phyloP scores from a whole-genome alignment of 768 basidiomycete genomes.

The Wakefieldia striispora region DNA sequence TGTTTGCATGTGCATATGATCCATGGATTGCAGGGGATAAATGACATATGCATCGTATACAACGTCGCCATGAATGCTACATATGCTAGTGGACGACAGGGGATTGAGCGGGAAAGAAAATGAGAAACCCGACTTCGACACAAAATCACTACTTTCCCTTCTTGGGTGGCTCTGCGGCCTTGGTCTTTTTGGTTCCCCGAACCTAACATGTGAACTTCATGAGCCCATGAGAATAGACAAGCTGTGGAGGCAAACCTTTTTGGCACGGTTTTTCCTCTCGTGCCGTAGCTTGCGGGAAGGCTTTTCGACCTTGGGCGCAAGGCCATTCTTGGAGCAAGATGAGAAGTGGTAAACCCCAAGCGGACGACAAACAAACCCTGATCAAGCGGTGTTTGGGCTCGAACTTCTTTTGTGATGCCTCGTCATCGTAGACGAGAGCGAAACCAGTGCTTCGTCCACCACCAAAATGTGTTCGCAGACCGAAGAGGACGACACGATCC shows the following conservation, averaged over 20 bases:
- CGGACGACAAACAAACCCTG: constrained; percentile 58
- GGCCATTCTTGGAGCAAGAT: constrained; percentile 50
- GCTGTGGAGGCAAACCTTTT: constrained; percentile 70
- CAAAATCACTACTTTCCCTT: constrained; percentile 74
- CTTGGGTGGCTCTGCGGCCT: constrained; percentile 89
- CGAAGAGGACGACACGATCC: constrained; percentile 88
- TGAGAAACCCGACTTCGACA: constrained; percentile 16
- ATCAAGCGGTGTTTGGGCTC: constrained; percentile 96
- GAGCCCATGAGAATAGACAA: constrained; percentile 5
- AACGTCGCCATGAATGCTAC: constrained; percentile 36
- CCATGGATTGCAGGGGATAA: constrained; percentile 21
- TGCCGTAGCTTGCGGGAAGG: constrained; percentile 97
- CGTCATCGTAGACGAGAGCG: constrained; percentile 95
- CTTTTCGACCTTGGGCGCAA: constrained; percentile 77
- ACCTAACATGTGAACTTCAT: constrained; percentile 48
- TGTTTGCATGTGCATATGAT: constrained; percentile 27
- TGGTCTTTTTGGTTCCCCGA: constrained; percentile 93
- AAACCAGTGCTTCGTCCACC: constrained; percentile 98
- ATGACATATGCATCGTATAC: constrained; percentile 44
- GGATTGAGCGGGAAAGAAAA: constrained; percentile 18
- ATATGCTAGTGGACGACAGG: constrained; percentile 33
- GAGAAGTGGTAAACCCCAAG: constrained; percentile 1
- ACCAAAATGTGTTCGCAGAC: constrained; percentile 95
- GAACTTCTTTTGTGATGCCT: constrained; percentile 92
- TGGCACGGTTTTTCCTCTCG: constrained; percentile 98